A percentile compares a stretch with the other conserved stretches of the same genome.
Conservation (phyloP, 2,329 filamentous ascomycete genomes). For the Aspergillus sp. region DNA sequence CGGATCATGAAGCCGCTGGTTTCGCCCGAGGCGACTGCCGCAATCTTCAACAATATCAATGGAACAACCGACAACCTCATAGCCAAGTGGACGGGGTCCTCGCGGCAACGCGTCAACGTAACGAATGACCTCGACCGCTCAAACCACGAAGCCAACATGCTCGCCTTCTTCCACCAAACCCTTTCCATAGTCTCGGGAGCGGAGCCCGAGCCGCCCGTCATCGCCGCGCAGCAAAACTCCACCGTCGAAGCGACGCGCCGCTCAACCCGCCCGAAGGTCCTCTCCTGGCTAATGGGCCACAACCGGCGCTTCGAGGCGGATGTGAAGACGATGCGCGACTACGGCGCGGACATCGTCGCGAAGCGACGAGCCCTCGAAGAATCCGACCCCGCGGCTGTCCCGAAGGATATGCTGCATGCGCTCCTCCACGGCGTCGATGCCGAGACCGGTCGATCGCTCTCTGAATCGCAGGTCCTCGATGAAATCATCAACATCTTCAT, state of each 20-base stretch:
- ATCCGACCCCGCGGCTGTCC: conserved; percentile 45
- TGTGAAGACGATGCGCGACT: conserved; percentile 60
- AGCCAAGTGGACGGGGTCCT: conserved; percentile 53
- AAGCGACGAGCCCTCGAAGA: conserved; percentile 57
- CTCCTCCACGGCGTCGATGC: conserved; percentile 65
- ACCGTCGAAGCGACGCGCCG: conserved; percentile 63
- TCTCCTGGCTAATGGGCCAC: conserved; percentile 59
- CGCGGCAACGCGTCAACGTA: conserved; percentile 49
- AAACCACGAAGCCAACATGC: conserved; percentile 57
- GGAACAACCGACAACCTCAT: conserved; percentile 56
- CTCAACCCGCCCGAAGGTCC: conserved; percentile 54
- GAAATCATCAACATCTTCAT: conserved; percentile 70
- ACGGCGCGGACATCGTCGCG: conserved; percentile 62
- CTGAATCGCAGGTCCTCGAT: conserved; percentile 65
- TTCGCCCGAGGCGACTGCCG: conserved; percentile 44
- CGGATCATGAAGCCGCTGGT: conserved; percentile 53
- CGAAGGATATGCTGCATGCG: conserved; percentile 63
- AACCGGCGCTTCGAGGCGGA: conserved; percentile 57
- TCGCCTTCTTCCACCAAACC: conserved; percentile 58
- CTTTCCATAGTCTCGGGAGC: conserved; percentile 53
- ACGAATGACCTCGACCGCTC: conserved; percentile 58
- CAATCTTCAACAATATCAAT: conserved; percentile 55
- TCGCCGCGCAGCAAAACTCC: conserved; percentile 59
- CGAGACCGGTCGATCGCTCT: conserved; percentile 62
- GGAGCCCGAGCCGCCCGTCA: conserved; percentile 54